Conservation (phyloP, 2,329 filamentous ascomycete species). For the Aureobasidium vineae region DNA sequence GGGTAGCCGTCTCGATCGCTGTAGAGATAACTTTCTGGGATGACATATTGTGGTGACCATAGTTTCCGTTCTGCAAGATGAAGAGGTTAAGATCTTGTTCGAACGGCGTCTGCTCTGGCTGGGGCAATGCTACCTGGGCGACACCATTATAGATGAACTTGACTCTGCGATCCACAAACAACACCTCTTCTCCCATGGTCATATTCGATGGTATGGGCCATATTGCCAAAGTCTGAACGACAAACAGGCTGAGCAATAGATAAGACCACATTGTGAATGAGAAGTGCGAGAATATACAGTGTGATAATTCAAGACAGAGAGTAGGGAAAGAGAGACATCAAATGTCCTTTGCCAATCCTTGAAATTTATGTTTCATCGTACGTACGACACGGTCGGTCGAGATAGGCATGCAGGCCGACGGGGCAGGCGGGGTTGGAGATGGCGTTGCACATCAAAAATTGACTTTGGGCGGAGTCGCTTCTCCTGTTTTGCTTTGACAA, state of each 20-base stretch:
- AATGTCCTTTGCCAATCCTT: constrained; percentile 20
- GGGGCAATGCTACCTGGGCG: constrained; percentile 31
- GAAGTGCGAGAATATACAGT: neutral
- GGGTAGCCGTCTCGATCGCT: constrained; percentile 55
- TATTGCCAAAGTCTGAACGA: constrained; percentile 39
- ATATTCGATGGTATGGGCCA: constrained; percentile 46
- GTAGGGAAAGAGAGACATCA: constrained; percentile 11
- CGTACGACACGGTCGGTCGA: neutral
- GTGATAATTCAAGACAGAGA: neutral
- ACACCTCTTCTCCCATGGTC: constrained; percentile 40
- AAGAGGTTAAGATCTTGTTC: constrained; percentile 26
- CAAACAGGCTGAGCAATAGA: constrained; percentile 19
- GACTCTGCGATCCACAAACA: constrained; percentile 44
- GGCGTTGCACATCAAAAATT: constrained; percentile 17
- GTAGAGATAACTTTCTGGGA: constrained; percentile 45
- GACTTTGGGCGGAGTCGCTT: constrained; percentile 8
- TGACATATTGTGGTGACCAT: constrained; percentile 9
- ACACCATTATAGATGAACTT: constrained; percentile 41
- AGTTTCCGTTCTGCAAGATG: constrained; percentile 16
- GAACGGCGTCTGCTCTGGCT: constrained; percentile 18
- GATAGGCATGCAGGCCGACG: constrained; percentile 10
- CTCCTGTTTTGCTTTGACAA: neutral
- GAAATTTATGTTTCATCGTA: constrained; percentile 22
- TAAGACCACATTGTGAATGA: neutral
- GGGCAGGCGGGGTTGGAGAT: constrained; percentile 18